phyloP scores from a whole-genome alignment of 2,329 filamentous ascomycete species.

The Sordariomycetes sp. region DNA sequence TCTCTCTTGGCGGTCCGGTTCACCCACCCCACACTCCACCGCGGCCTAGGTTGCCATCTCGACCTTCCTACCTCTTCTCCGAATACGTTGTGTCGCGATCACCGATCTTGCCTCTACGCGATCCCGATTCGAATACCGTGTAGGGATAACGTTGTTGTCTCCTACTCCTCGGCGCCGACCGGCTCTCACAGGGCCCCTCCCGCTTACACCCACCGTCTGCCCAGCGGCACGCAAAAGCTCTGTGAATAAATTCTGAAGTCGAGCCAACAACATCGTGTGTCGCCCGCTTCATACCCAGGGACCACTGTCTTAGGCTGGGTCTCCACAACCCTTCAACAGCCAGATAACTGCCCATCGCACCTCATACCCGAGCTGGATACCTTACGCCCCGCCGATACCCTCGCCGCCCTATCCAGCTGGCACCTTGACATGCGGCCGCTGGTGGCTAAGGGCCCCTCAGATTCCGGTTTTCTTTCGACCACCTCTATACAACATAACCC shows the following conservation, averaged over 20 bases:
- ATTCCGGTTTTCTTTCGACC: not conserved
- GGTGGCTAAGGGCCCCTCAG: not conserved
- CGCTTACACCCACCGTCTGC: not conserved
- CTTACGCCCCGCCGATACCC: not conserved
- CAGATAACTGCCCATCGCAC: not conserved
- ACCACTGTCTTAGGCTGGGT: not conserved
- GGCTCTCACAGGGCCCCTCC: not conserved
- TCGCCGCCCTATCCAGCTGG: not conserved
- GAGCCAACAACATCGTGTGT: not conserved
- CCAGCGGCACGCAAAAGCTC: not conserved
- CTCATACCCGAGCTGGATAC: not conserved
- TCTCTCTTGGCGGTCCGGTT: not conserved
- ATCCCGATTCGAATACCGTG: not conserved
- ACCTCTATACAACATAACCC: not conserved
- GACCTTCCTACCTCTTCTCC: not conserved
- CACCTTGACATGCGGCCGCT: not conserved
- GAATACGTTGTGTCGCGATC: not conserved
- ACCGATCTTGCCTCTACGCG: not conserved
- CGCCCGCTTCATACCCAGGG: not conserved
- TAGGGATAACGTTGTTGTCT: not conserved
- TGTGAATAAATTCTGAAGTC: not conserved
- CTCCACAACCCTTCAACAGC: not conserved
- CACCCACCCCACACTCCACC: not conserved
- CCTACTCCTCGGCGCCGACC: not conserved
- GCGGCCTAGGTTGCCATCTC: not conserved